These are phyloP conservation scores for Thuja plicata DNA, from an alignment of 83 land plant species.

Conservation along the genomic window DNA sequence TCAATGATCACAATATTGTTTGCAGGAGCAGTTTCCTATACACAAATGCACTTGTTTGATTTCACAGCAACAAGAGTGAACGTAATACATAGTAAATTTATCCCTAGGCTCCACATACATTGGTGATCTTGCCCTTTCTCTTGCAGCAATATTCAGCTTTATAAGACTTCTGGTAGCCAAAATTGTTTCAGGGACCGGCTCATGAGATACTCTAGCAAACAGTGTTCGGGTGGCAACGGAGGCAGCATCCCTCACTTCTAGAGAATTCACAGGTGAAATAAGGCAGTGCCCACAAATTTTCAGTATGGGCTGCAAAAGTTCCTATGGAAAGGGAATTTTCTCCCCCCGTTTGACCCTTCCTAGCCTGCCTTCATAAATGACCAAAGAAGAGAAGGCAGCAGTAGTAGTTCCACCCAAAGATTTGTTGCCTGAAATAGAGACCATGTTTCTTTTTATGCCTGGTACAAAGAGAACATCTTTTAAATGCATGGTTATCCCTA, in stretches of 20 bases:
- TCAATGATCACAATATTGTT: too few species aligned
- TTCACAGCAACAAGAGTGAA: too few species aligned
- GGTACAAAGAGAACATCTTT: too few species aligned
- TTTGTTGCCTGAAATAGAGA: too few species aligned
- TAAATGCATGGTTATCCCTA: too few species aligned
- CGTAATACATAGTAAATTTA: too few species aligned
- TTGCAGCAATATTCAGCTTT: slow-evolving; percentile 55
- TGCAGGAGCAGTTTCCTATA: too few species aligned
- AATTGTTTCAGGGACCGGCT: slow-evolving; percentile 81
- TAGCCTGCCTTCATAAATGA: background rate
- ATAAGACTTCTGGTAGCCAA: slow-evolving; percentile 78
- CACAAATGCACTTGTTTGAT: too few species aligned
- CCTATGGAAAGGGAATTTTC: slow-evolving; percentile 79
- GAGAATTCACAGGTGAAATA: slow-evolving; percentile 58
- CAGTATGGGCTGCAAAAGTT: slow-evolving; percentile 77
- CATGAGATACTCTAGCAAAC: slow-evolving; percentile 77
- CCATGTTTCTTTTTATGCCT: too few species aligned
- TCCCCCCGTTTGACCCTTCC: slow-evolving; percentile 20
- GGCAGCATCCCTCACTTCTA: slow-evolving; percentile 74
- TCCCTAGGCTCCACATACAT: too few species aligned
- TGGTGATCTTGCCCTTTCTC: slow-evolving; percentile 11
- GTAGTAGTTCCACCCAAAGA: too few species aligned
- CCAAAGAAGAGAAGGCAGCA: too few species aligned
- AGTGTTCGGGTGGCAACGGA: background rate
- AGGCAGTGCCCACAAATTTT: slow-evolving; percentile 87